A percentile compares a stretch with the other conserved stretches of the same genome.
phyloP scores from a whole-genome alignment of 352 stramenopile species.

The Phytophthora kernoviae region DNA sequence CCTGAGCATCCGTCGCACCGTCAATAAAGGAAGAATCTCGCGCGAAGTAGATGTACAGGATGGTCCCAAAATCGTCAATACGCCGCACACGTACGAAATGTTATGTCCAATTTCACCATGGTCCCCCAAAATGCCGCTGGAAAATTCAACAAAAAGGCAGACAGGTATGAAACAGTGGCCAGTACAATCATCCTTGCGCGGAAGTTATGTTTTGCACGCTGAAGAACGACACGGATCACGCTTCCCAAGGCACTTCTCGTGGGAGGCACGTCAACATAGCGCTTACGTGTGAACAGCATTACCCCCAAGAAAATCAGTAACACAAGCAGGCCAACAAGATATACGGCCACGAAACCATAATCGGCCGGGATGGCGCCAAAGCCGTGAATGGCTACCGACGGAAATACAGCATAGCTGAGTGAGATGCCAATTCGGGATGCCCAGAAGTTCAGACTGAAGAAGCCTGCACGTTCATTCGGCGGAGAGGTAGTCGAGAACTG shows the following conservation, averaged over 20 bases:
- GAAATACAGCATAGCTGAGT: conserved; percentile 80
- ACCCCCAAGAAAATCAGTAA: conserved; percentile 46
- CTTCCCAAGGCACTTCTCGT: conserved; percentile 38
- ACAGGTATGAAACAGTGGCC: conserved; percentile 34
- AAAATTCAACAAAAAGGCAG: conserved; percentile 50
- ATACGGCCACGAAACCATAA: conserved; percentile 57
- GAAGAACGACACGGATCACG: conserved; percentile 37
- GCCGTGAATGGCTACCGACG: conserved; percentile 78
- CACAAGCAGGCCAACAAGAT: conserved; percentile 50
- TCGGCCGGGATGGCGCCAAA: conserved; percentile 51
- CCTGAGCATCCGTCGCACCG: conserved; percentile 34
- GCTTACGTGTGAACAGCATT: conserved; percentile 45
- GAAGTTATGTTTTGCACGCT: conserved; percentile 20
- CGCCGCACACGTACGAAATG: conserved; percentile 44
- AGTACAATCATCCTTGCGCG: conserved; percentile 31
- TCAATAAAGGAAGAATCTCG: conserved; percentile 46
- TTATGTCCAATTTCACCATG: conserved; percentile 27
- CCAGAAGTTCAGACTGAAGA: conserved; percentile 88
- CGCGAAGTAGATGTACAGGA: conserved; percentile 44
- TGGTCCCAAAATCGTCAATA: conserved; percentile 33
- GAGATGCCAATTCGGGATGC: conserved; percentile 70
- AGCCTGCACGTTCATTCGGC: conserved; percentile 51
- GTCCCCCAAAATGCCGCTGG: conserved; percentile 47
- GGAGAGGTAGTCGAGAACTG: conserved; percentile 57
- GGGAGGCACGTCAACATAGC: conserved; percentile 51